These are phyloP conservation scores for Pestalotiopsis sp. DNA, from an alignment of 2,329 filamentous ascomycete genomes.

Conservation along the genomic window DNA sequence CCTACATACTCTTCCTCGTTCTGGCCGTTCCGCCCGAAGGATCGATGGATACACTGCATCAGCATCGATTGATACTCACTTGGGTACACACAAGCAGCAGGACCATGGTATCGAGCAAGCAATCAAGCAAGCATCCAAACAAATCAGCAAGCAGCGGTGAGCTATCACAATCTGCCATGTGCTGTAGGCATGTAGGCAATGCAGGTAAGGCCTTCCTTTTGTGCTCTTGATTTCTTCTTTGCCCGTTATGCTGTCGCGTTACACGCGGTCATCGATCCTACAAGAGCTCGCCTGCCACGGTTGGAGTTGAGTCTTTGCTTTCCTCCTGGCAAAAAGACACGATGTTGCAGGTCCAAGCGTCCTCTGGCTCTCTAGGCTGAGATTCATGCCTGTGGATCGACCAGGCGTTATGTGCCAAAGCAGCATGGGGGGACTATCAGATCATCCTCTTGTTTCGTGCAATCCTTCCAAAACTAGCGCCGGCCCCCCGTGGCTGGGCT, in stretches of 20 bases:
- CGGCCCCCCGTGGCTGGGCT: not conserved
- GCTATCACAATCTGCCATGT: conserved; percentile 1
- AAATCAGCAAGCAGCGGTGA: conserved; percentile 6
- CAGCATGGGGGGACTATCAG: not conserved
- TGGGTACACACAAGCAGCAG: not conserved
- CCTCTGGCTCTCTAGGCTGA: not conserved
- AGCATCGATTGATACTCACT: not conserved
- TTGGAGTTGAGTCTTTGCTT: not conserved
- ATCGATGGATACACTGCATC: not conserved
- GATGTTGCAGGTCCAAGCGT: not conserved
- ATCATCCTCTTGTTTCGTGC: not conserved
- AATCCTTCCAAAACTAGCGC: not conserved
- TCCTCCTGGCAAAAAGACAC: not conserved
- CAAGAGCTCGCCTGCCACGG: not conserved
- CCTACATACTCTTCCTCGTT: not conserved
- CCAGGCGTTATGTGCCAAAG: not conserved
- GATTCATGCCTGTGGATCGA: not conserved
- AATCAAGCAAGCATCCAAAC: not conserved
- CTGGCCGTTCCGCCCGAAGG: not conserved
- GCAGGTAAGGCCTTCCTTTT: not conserved
- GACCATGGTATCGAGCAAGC: not conserved
- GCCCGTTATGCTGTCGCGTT: not conserved
- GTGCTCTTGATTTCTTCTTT: not conserved
- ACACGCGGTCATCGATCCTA: not conserved
- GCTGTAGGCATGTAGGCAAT: not conserved